Base-by-base conservation (phyloP, 192 early-diverging fungal genomes). In the Backusella tarrabulga region DNA sequence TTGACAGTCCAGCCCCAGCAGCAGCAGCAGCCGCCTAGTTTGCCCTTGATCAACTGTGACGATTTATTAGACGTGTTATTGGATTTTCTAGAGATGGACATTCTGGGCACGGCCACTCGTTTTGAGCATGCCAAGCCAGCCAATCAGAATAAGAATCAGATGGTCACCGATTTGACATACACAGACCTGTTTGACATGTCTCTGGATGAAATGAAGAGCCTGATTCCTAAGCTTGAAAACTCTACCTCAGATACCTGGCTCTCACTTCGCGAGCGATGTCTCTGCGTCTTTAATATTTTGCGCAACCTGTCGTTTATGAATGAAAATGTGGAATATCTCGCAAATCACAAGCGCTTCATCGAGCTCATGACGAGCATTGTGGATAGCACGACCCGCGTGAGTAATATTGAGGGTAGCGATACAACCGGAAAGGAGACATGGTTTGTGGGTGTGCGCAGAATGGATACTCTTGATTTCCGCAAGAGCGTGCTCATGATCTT, bases 31-130 rank as follows among this genome's bases (percentile, higher is more conserved):
- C 67, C 36, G 32, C 78, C 73, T 11, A 19, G 26, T 35, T 40
- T 82, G 9, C 41, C 46, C 5, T 67, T 82, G 19, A 52, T 66
- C 4, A 67, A 82, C 9, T 93, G 92, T 77, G 91, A 91, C 6
- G 91, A 92, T 77, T 82, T 95, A 21, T 80, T 92, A 41, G 92
- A 93, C 77, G 80, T 86, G 11, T 75, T 95, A 36, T 79, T 91
- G 36, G 90, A 91, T 69, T 84, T 90, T 42, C 63, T 91, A 9
- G 88, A 91, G 44, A 79, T 84, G 38, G 81, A 78, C 67, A 79
- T 80, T 50, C 72, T 82, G 40, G 74, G 80, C 23, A 36, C 38
- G 2, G 56, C 71, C 15, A 80, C 40, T 34, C 75, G 32, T 40
- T 29, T 73, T 35, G 54, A 50, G 29, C 17, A 19, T 15, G 4